These are phyloP conservation scores for Wolfiporia cocos DNA, from an alignment of 1,284 basidiomycete species.

Conservation along the genomic window DNA sequence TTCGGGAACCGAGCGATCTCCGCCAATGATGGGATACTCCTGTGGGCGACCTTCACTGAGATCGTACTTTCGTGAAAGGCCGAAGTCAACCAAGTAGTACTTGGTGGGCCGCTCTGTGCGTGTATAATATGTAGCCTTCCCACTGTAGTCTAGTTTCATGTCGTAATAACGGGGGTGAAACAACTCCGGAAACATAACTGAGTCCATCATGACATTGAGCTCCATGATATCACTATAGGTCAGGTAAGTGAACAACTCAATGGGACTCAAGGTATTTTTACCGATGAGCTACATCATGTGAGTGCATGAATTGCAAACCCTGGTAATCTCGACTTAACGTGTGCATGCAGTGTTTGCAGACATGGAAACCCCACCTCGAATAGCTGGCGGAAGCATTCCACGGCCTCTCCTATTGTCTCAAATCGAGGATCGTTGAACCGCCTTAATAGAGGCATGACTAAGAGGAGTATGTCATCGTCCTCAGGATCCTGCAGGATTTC, in stretches of 20 bases:
- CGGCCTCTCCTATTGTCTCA: conserved; percentile 18
- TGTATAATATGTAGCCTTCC: conserved; percentile 16
- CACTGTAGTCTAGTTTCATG: conserved; percentile 11
- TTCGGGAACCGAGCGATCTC: conserved; percentile 13
- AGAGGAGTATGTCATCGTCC: conserved; percentile 10
- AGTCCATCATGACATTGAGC: conserved; percentile 33
- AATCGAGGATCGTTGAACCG: conserved; percentile 16
- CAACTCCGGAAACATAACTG: conserved; percentile 19
- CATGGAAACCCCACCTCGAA: conserved; percentile 25
- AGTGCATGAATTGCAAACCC: conserved; percentile 19
- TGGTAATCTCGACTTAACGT: conserved; percentile 5
- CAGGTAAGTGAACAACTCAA: background rate
- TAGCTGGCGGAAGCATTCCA: conserved; percentile 22
- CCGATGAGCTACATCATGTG: conserved; percentile 17
- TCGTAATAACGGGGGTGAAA: conserved; percentile 17
- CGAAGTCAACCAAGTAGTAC: conserved; percentile 30
- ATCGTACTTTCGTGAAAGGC: conserved; percentile 21
- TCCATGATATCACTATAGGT: conserved; percentile 30
- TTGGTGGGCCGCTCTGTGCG: conserved; percentile 21
- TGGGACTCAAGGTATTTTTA: conserved; percentile 1
- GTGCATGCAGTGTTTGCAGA: conserved; percentile 12
- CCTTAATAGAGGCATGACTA: conserved; percentile 24
- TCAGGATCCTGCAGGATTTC: conserved; percentile 17
- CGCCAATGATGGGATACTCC: conserved; percentile 11
- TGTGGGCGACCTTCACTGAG: conserved; percentile 9